Conservation (phyloP, 768 basidiomycete species). For the Boletus speciosus region DNA sequence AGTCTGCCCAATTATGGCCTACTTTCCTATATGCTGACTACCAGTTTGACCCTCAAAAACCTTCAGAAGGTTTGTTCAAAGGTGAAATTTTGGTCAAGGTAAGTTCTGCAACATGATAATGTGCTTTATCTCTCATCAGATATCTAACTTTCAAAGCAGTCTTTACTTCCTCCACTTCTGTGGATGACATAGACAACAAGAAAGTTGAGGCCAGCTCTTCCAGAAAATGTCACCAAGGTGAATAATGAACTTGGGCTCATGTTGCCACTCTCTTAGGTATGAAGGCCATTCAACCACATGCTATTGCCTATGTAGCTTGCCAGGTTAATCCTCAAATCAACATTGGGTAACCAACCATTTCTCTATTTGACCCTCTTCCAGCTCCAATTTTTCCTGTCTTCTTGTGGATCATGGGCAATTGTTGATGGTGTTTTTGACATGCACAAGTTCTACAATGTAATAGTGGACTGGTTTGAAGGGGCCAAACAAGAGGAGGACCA, state of each 20-base stretch:
- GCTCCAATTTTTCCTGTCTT: neutral
- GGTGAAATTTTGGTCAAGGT: neutral
- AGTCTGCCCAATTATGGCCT: too few relatives aligned
- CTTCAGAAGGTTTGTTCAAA: too few relatives aligned
- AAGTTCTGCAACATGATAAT: neutral
- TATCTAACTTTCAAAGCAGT: neutral
- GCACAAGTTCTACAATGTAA: too few relatives aligned
- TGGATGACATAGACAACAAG: too few relatives aligned
- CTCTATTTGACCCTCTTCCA: neutral
- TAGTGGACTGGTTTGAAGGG: too few relatives aligned
- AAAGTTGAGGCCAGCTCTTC: neutral
- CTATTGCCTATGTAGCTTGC: neutral
- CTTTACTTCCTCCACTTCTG: neutral
- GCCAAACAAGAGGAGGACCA: too few relatives aligned
- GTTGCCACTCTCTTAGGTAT: neutral
- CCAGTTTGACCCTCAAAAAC: too few relatives aligned
- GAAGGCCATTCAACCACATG: neutral
- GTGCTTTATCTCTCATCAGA: neutral
- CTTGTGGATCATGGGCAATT: neutral
- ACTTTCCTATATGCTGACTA: too few relatives aligned
- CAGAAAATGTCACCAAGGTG: neutral
- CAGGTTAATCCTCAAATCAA: neutral
- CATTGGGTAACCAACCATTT: too few relatives aligned
- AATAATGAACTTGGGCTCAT: neutral
- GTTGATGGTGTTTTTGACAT: neutral